These are phyloP conservation scores for Lachnellula arida DNA, from an alignment of 2,329 filamentous ascomycete genomes.

Conservation along the genomic window DNA sequence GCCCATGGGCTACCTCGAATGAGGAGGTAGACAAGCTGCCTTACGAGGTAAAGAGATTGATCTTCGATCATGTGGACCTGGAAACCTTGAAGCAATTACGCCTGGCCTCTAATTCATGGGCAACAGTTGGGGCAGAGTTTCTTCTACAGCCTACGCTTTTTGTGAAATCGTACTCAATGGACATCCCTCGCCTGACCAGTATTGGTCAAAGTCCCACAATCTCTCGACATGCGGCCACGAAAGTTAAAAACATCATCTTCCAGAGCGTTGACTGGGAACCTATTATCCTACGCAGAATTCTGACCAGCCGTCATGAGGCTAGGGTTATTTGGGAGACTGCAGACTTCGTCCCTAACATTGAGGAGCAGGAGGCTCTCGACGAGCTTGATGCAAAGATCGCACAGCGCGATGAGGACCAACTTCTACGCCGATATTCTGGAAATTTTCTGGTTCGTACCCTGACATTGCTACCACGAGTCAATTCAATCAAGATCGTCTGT, in stretches of 20 bases:
- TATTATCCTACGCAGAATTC: conserved; percentile 9
- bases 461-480: conserved; percentile 4
- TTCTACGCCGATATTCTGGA: neutral
- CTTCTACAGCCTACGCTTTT: conserved; percentile 41
- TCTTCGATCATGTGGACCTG: neutral
- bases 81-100: neutral
- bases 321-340: neutral
- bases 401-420: conserved; percentile 4
- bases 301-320: conserved; percentile 12
- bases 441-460: conserved; percentile 4
- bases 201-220: conserved; percentile 4
- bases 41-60: neutral
- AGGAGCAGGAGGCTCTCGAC: conserved; percentile 12
- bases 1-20: neutral
- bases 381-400: conserved; percentile 13
- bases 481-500: conserved; percentile 5
- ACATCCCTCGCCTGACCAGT: conserved; percentile 25
- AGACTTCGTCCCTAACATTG: conserved; percentile 11
- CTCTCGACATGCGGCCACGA: conserved; percentile 11
- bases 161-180: conserved; percentile 43
- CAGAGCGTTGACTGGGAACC: conserved; percentile 14
- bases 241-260: conserved; percentile 9
- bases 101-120: conserved; percentile 1
- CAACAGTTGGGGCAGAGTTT: conserved; percentile 11
- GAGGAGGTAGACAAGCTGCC: neutral